These are phyloP conservation scores for Cladosporium sp. DNA, from an alignment of 2,329 filamentous ascomycete species.

Conservation along the genomic window DNA sequence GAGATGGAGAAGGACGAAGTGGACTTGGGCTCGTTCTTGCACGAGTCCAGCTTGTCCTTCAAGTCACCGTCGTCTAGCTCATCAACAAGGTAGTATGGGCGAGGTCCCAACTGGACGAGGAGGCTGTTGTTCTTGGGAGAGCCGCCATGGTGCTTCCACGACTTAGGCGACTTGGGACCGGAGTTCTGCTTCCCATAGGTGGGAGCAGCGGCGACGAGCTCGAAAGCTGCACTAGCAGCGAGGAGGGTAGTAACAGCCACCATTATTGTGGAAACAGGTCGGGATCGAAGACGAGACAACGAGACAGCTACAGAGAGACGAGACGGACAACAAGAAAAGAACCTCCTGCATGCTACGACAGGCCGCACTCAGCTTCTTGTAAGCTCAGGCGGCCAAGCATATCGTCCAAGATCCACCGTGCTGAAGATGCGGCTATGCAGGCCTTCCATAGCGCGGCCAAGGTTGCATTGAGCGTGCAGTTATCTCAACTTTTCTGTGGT, in stretches of 20 bases:
- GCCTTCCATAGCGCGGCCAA: not conserved
- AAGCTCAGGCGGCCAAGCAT: not conserved
- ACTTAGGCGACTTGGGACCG: not conserved
- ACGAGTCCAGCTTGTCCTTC: slow-evolving; percentile 57
- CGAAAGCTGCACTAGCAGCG: slow-evolving; percentile 3
- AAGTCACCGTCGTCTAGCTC: slow-evolving; percentile 58
- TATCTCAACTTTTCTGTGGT: not conserved
- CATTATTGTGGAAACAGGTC: slow-evolving; percentile 2
- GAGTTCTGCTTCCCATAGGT: not conserved
- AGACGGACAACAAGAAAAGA: not conserved
- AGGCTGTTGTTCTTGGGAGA: slow-evolving; percentile 16
- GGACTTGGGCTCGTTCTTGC: slow-evolving; percentile 52
- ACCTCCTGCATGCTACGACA: not conserved
- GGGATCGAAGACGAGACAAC: not conserved
- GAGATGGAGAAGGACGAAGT: slow-evolving; percentile 56
- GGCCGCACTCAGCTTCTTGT: slow-evolving; percentile 3
- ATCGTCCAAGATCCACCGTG: not conserved
- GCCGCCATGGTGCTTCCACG: slow-evolving; percentile 7
- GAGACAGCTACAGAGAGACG: not conserved
- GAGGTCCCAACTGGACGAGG: slow-evolving; percentile 56
- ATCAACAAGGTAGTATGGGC: slow-evolving; percentile 61
- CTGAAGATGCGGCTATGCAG: not conserved
- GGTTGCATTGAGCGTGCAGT: not conserved
- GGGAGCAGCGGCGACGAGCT: slow-evolving; percentile 8
- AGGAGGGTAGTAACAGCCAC: slow-evolving; percentile 2